phyloP scores from a whole-genome alignment of 495 filamentous ascomycete genomes.

The Penicillium tannophilum region DNA sequence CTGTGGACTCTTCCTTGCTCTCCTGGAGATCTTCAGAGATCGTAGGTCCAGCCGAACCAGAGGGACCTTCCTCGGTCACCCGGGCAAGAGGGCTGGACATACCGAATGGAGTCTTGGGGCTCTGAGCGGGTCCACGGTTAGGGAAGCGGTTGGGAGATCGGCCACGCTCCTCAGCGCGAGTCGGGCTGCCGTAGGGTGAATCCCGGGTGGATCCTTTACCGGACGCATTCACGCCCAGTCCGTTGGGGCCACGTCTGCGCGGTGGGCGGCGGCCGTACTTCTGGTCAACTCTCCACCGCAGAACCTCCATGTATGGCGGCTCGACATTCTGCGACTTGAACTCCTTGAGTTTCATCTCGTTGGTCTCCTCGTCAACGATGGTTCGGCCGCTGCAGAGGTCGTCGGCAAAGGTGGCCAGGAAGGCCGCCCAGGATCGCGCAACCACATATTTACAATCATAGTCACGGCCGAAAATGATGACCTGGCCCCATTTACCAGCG shows the following conservation, averaged over 20 bases:
- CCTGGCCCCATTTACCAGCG: conserved; percentile 88
- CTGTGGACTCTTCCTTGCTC: conserved; percentile 31
- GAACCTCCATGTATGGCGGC: conserved; percentile 91
- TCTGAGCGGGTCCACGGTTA: conserved; percentile 47
- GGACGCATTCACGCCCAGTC: conserved; percentile 41
- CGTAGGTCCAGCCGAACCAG: conserved; percentile 37
- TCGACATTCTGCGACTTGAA: conserved; percentile 87
- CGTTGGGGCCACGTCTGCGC: conserved; percentile 45
- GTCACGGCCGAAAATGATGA: conserved; percentile 95
- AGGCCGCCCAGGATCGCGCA: conserved; percentile 86
- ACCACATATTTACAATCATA: conserved; percentile 99
- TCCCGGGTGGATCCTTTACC: conserved; percentile 42
- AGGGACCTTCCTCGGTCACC: conserved; percentile 51
- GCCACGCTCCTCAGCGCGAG: conserved; percentile 52
- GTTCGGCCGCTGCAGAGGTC: conserved; percentile 85
- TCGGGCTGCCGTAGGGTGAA: conserved; percentile 57
- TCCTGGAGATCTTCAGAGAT: conserved; percentile 39
- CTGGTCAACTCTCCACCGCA: conserved; percentile 92
- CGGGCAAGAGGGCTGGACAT: conserved; percentile 56
- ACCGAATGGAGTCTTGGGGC: conserved; percentile 52
- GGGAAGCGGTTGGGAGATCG: conserved; percentile 58
- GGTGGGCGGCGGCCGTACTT: conserved; percentile 74
- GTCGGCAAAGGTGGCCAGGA: conserved; percentile 85
- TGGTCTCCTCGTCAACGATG: conserved; percentile 86
- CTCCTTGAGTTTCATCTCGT: conserved; percentile 88